Conservation (phyloP, 2,329 filamentous ascomycete species). For the Triangularia setosa region DNA sequence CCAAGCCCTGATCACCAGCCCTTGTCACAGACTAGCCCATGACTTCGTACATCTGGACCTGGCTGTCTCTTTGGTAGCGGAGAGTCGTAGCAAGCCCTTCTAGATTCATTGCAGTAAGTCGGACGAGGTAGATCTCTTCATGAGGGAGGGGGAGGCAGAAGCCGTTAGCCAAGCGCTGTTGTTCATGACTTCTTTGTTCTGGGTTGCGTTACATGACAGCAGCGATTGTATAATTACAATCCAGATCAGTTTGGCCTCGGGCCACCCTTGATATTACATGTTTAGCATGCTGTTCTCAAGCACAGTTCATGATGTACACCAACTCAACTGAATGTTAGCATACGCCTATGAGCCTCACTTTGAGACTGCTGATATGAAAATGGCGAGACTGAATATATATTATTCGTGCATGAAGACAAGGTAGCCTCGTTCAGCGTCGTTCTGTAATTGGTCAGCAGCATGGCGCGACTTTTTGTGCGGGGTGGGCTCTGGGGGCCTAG, state of each 20-base stretch:
- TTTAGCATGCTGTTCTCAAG: too few relatives aligned
- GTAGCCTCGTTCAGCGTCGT: background rate
- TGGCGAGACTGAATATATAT: background rate
- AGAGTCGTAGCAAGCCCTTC: background rate
- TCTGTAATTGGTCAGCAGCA: background rate
- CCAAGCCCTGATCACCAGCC: too few relatives aligned
- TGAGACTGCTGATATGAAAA: background rate
- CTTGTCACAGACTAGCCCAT: too few relatives aligned
- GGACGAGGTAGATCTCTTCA: background rate
- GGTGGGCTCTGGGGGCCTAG: conserved; percentile 9
- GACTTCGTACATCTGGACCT: background rate
- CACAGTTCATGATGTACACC: too few relatives aligned
- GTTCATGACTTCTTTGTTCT: background rate
- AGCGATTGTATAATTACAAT: too few relatives aligned
- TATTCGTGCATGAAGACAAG: too few relatives aligned
- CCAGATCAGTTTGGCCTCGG: too few relatives aligned
- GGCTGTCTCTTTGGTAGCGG: background rate
- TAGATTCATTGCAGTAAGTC: background rate
- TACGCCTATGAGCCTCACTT: too few relatives aligned
- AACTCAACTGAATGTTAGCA: too few relatives aligned
- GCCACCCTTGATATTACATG: too few relatives aligned
- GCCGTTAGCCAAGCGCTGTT: background rate
- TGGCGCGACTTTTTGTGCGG: background rate
- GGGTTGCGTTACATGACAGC: too few relatives aligned
- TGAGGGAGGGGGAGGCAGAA: background rate